Conservation (phyloP, 2,329 filamentous ascomycete species). For the Fusarium sp. region DNA sequence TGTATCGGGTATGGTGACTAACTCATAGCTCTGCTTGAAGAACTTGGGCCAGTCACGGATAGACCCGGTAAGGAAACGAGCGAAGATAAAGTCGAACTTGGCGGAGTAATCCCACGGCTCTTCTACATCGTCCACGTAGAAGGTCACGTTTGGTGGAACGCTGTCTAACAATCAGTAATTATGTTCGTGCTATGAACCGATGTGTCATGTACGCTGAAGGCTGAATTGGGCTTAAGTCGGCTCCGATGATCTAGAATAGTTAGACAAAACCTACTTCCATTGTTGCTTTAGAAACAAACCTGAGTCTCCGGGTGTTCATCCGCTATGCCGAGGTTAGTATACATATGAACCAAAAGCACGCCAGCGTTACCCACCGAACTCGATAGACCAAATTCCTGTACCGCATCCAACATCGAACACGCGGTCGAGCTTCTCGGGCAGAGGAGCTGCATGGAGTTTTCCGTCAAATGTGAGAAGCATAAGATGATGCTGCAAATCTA, state of each 20-base stretch:
- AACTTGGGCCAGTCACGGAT: constrained; percentile 32
- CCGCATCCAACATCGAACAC: constrained; percentile 25
- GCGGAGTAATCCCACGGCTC: constrained; percentile 15
- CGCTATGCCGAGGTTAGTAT: background rate
- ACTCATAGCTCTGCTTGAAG: constrained; percentile 17
- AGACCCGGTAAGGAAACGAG: constrained; percentile 24
- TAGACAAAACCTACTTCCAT: background rate
- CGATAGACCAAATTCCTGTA: constrained; percentile 31
- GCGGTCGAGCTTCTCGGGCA: background rate
- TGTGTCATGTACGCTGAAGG: constrained; percentile 7
- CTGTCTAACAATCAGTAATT: background rate
- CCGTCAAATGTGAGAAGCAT: constrained; percentile 24
- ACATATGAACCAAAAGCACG: accelerated
- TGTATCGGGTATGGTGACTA: accelerated
- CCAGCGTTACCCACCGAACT: constrained; percentile 10
- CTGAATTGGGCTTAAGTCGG: constrained; percentile 31
- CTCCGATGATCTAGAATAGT: constrained; percentile 11
- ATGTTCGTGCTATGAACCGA: too few relatives aligned
- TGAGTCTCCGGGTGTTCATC: constrained; percentile 31
- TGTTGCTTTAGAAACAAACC: background rate
- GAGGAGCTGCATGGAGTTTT: constrained; percentile 2
- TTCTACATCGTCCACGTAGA: constrained; percentile 27
- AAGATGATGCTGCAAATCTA: constrained; percentile 15
- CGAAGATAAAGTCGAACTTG: constrained; percentile 30
- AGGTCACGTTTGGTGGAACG: constrained; percentile 21